Evolutionary conservation across 1,139 yeast genomes (phyloP).

Genomic region (Geotrichum restrictum): DNA sequence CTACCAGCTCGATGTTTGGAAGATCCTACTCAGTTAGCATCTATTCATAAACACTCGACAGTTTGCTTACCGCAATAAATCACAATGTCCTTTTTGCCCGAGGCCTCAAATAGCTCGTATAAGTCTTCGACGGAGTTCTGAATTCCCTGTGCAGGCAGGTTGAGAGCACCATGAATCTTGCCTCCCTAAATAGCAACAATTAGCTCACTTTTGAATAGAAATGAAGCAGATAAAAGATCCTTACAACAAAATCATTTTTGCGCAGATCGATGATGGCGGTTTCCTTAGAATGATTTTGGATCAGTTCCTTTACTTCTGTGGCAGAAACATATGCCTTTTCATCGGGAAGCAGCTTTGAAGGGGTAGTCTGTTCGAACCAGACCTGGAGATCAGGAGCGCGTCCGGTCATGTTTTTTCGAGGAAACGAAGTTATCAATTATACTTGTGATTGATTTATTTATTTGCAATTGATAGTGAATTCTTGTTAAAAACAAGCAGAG

Average conservation of each 20-base stretch:
- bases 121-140: slow-evolving; percentile 25
- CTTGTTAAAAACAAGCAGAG: too few relatives aligned
- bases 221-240: neutral
- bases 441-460: too few relatives aligned
- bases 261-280: slow-evolving; percentile 29
- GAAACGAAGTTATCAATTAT: neutral
- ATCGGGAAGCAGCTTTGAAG: slow-evolving; percentile 20
- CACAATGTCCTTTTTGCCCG: slow-evolving; percentile 27
- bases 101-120: slow-evolving; percentile 26
- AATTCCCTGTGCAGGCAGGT: slow-evolving; percentile 32
- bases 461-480: too few relatives aligned
- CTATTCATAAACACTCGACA: neutral
- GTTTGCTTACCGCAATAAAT: slow-evolving; percentile 24
- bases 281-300: slow-evolving; percentile 21
- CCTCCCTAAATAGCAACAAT: slow-evolving; percentile 23
- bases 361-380: slow-evolving; percentile 29
- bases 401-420: neutral
- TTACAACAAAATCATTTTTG: slow-evolving; percentile 26
- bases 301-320: slow-evolving; percentile 23
- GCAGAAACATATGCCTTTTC: slow-evolving; percentile 25
- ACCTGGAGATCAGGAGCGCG: slow-evolving; percentile 23
- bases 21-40: slow-evolving; percentile 16
- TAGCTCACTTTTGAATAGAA: neutral
- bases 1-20: slow-evolving; percentile 29
- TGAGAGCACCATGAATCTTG: slow-evolving; percentile 28